Evolutionary conservation across 139 green algal species (phyloP).

Genomic region (Raphidocelis subcapitata): DNA sequence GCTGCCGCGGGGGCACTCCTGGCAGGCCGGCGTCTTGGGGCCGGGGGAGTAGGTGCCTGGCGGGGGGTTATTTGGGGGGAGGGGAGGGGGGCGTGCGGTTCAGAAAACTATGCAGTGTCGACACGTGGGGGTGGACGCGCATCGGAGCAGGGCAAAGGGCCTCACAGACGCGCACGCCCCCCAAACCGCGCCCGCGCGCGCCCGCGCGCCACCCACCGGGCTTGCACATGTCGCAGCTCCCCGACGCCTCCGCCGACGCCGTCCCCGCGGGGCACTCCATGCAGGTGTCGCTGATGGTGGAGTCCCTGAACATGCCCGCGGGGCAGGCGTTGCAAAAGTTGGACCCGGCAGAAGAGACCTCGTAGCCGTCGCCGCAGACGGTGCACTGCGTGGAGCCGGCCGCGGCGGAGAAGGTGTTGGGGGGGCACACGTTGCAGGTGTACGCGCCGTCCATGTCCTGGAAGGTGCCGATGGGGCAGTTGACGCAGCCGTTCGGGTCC

Average conservation of each 20-base stretch:
- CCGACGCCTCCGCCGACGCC: conserved; percentile 3
- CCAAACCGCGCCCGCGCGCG: too few relatives aligned
- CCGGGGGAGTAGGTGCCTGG: conserved; percentile 22
- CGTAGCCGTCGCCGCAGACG: conserved; percentile 24
- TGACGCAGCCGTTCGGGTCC: conserved; percentile 4
- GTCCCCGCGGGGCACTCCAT: conserved; percentile 24
- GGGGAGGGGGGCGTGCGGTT: too few relatives aligned
- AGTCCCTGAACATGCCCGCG: conserved; percentile 16
- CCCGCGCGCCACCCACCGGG: too few relatives aligned
- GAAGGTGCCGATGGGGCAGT: conserved; percentile 24
- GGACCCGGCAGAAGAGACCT: conserved; percentile 9
- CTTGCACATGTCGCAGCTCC: not conserved
- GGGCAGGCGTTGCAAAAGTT: conserved; percentile 30
- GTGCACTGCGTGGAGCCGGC: conserved; percentile 15
- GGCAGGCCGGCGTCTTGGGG: conserved; percentile 4
- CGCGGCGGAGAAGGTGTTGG: conserved; percentile 25
- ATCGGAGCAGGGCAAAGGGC: too few relatives aligned
- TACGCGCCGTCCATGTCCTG: conserved; percentile 28
- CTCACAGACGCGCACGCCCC: too few relatives aligned
- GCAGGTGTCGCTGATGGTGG: conserved; percentile 9
- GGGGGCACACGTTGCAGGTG: conserved; percentile 10
- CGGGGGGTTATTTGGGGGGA: too few relatives aligned
- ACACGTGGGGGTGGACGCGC: too few relatives aligned
- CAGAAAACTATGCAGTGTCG: too few relatives aligned
- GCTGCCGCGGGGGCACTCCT: conserved; percentile 22